phyloP scores from a whole-genome alignment of 1,139 yeast genomes.

The Blastobotrys raffinosifermentans region DNA sequence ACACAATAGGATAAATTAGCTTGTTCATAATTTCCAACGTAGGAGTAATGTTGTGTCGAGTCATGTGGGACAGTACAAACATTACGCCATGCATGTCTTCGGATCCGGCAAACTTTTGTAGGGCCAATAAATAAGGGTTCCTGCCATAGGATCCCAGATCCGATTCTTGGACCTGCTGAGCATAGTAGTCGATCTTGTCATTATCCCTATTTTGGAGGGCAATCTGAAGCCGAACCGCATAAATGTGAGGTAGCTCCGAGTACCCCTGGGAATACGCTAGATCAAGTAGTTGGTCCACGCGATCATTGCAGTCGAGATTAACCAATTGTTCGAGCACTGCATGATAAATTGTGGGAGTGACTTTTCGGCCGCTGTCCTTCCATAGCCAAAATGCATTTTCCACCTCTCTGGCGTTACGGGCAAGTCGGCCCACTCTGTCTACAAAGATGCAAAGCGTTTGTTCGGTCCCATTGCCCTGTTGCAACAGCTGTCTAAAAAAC shows the following conservation, averaged over 20 bases:
- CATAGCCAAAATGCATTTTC: conserved; percentile 19
- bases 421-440: conserved; percentile 15
- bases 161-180: background rate
- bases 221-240: background rate
- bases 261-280: background rate
- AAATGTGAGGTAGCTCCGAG: background rate
- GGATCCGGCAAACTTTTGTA: background rate
- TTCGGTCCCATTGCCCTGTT: conserved; percentile 12
- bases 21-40: background rate
- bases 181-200: background rate
- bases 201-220: background rate
- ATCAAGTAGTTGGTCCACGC: background rate
- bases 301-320: background rate
- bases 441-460: conserved; percentile 17
- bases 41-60: background rate
- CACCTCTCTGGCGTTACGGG: conserved; percentile 16
- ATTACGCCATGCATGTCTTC: background rate
- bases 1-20: background rate
- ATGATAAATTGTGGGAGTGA: conserved; percentile 5
- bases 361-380: conserved; percentile 8
- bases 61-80: background rate
- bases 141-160: background rate
- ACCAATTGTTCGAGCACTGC: conserved; percentile 6
- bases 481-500: conserved; percentile 20
- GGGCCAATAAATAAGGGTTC: background rate